These are phyloP conservation scores for Blastomyces silverae DNA, from an alignment of 2,329 filamentous ascomycete species.

Conservation along the genomic window DNA sequence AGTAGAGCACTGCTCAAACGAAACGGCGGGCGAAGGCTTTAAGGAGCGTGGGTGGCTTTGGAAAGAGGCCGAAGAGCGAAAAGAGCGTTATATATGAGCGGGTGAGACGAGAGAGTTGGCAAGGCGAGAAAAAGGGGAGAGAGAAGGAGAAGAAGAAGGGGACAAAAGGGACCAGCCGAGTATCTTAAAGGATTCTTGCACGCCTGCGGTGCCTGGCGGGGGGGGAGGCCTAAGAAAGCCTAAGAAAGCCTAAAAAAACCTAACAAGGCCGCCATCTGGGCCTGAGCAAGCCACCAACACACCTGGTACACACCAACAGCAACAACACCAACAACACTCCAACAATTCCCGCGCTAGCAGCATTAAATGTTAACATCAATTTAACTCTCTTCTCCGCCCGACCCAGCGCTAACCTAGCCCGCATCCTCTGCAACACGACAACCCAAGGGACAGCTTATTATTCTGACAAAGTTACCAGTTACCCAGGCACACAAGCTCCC, in stretches of 20 bases:
- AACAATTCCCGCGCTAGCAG: neutral
- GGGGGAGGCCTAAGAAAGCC: too few relatives aligned
- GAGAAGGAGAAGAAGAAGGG: slow-evolving; percentile 15
- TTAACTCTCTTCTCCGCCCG: neutral
- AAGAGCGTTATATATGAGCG: slow-evolving; percentile 21
- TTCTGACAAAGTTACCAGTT: too few relatives aligned
- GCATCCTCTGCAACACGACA: too few relatives aligned
- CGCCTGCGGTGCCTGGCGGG: too few relatives aligned
- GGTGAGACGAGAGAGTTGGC: slow-evolving; percentile 19
- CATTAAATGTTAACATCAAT: neutral
- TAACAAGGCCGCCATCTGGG: too few relatives aligned
- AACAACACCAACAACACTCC: too few relatives aligned
- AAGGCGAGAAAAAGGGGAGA: slow-evolving; percentile 15
- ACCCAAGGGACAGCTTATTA: too few relatives aligned
- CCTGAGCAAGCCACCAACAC: neutral
- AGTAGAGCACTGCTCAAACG: slow-evolving; percentile 4
- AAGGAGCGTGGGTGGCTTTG: slow-evolving; percentile 28
- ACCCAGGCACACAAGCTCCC: too few relatives aligned
- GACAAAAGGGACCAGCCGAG: neutral
- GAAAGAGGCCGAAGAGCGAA: slow-evolving; percentile 19
- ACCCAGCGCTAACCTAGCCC: too few relatives aligned
- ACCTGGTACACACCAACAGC: too few relatives aligned
- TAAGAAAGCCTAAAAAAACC: too few relatives aligned
- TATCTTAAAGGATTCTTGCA: too few relatives aligned
- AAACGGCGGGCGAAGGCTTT: neutral